These are phyloP conservation scores for Phyllostachys edulis DNA, from an alignment of 176 grass and related monocot species.

Conservation along the genomic window DNA sequence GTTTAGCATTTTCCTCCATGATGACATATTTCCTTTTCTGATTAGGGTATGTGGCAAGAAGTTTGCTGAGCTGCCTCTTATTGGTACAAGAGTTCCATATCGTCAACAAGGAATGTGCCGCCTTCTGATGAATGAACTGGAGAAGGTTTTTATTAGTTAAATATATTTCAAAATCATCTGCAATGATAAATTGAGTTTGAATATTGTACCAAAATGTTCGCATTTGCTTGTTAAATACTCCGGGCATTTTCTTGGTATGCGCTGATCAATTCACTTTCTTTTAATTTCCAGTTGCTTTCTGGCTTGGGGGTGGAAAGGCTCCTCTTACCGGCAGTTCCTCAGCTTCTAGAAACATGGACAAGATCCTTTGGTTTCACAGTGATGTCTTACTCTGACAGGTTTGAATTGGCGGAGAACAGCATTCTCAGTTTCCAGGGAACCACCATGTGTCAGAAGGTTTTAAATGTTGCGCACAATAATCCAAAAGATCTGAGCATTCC, in stretches of 20 bases:
- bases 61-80: slow-evolving; percentile 71
- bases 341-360: slow-evolving; percentile 65
- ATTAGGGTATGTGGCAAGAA: slow-evolving; percentile 68
- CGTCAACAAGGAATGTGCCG: slow-evolving; percentile 64
- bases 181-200: not conserved
- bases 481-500: not conserved
- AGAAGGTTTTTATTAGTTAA: slow-evolving; percentile 51
- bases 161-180: slow-evolving; percentile 18
- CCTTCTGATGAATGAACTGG: slow-evolving; percentile 56
- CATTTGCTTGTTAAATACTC: slow-evolving; percentile 25
- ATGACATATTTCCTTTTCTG: slow-evolving; percentile 18
- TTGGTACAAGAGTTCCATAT: slow-evolving; percentile 52
- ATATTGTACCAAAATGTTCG: not conserved
- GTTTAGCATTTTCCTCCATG: slow-evolving; percentile 28
- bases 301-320: slow-evolving; percentile 58
- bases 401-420: slow-evolving; percentile 40
- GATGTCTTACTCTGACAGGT: slow-evolving; percentile 42
- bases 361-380: slow-evolving; percentile 56
- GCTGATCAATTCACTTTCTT: slow-evolving; percentile 22
- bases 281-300: slow-evolving; percentile 54
- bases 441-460: slow-evolving; percentile 61
- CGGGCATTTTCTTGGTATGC: slow-evolving; percentile 23
- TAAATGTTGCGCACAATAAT: slow-evolving; percentile 19
- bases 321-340: slow-evolving; percentile 59
- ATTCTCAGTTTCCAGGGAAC: slow-evolving; percentile 66